Conservation (phyloP, 306 rosid genomes). For the Hippophae tibetana region DNA sequence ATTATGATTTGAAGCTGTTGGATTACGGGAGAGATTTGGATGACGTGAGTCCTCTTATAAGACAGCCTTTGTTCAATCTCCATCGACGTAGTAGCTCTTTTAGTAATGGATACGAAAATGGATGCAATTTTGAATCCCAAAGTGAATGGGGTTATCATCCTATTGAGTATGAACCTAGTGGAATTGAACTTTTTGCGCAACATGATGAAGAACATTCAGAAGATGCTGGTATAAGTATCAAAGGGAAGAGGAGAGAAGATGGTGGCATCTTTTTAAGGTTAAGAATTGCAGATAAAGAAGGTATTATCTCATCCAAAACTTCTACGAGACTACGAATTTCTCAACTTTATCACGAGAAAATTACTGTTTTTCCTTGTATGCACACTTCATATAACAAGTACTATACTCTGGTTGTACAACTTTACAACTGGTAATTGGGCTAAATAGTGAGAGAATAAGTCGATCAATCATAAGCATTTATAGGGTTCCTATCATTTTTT, state of each 20-base stretch:
- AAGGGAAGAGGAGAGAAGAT: constrained; percentile 63
- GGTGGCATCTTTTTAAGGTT: constrained; percentile 64
- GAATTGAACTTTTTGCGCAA: constrained; percentile 70
- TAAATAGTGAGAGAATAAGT: too few species aligned
- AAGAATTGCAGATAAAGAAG: constrained; percentile 88
- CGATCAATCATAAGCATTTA: too few species aligned
- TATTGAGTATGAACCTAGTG: constrained; percentile 42
- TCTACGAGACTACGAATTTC: background rate
- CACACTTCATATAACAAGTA: too few species aligned
- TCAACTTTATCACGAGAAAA: constrained; percentile 8
- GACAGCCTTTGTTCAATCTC: constrained; percentile 41
- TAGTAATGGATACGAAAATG: constrained; percentile 41
- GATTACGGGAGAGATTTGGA: constrained; percentile 28
- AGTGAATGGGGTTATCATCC: constrained; percentile 52
- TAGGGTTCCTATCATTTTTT: constrained; percentile 1
- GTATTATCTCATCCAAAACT: constrained; percentile 26
- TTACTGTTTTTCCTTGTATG: constrained; percentile 2
- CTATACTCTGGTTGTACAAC: too few species aligned
- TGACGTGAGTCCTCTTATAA: constrained; percentile 28
- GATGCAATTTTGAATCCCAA: constrained; percentile 31
- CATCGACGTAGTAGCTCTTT: constrained; percentile 31
- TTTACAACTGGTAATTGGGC: too few species aligned
- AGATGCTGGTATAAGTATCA: constrained; percentile 66
- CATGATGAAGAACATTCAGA: constrained; percentile 52
- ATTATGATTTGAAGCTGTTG: constrained; percentile 35